These are phyloP conservation scores for Penicillium crustosum DNA, from an alignment of 2,329 filamentous ascomycete species.

Conservation along the genomic window DNA sequence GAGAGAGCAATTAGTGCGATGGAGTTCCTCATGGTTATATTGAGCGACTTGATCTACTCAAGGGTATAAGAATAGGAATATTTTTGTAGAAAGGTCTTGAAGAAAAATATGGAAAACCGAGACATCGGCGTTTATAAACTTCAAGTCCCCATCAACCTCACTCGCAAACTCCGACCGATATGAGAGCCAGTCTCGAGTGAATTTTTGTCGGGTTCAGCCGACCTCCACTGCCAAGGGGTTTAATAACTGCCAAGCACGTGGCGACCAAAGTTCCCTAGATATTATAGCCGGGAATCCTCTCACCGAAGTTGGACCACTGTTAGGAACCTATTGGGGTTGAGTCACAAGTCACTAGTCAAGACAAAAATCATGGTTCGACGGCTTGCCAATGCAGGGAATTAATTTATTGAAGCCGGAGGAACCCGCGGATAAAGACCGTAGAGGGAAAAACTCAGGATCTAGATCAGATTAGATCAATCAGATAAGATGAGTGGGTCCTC, in stretches of 20 bases:
- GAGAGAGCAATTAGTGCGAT: conserved; percentile 11
- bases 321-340: not conserved
- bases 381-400: not conserved
- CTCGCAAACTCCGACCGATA: not conserved
- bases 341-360: not conserved
- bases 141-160: not conserved
- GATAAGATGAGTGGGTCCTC: not conserved
- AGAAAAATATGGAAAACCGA: not conserved
- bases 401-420: not conserved
- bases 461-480: conserved; percentile 1
- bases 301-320: not conserved
- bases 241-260: not conserved
- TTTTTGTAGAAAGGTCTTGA: too few species aligned
- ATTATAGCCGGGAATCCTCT: not conserved
- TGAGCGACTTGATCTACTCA: too few species aligned
- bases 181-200: not conserved
- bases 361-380: not conserved
- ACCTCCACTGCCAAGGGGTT: not conserved
- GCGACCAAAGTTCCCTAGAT: not conserved
- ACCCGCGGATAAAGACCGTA: not conserved
- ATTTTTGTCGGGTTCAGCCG: not conserved
- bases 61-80: not conserved
- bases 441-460: not conserved
- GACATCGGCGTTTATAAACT: not conserved
- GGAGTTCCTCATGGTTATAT: conserved; percentile 4